Evolutionary conservation across 345 rosid genomes (phyloP).

Genomic region (Populus pruinosa): DNA sequence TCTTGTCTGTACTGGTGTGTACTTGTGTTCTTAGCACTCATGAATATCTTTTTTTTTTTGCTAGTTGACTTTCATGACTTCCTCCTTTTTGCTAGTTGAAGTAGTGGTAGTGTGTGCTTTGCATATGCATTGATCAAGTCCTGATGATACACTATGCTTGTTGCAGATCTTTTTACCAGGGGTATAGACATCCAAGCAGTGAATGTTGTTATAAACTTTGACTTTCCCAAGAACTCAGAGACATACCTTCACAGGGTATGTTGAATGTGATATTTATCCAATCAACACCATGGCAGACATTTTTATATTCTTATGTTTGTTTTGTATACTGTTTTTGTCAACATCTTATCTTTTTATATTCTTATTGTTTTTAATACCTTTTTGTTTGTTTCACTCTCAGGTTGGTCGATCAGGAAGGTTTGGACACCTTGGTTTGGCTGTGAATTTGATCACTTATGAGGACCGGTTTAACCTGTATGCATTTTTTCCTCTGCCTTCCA

Average conservation of each 20-base stretch:
- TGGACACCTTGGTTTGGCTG: slow-evolving; percentile 99
- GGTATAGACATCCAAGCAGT: slow-evolving; percentile 99
- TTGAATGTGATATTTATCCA: background rate
- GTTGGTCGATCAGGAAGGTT: slow-evolving; percentile 99
- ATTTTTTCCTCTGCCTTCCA: background rate
- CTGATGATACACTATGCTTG: background rate
- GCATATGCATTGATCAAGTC: background rate
- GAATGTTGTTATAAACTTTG: slow-evolving; percentile 96
- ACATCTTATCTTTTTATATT: background rate
- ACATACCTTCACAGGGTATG: slow-evolving; percentile 99
- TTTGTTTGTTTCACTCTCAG: slow-evolving; percentile 31
- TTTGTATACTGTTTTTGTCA: background rate
- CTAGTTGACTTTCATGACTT: background rate
- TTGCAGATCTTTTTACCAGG: slow-evolving; percentile 92
- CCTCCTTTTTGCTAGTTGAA: background rate
- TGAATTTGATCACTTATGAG: slow-evolving; percentile 96
- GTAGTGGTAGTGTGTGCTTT: background rate
- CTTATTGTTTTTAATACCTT: background rate
- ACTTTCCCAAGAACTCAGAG: slow-evolving; percentile 94
- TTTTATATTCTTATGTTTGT: background rate
- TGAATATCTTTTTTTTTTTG: background rate
- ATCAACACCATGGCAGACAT: background rate
- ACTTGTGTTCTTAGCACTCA: background rate
- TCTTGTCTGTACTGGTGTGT: slow-evolving; percentile 97
- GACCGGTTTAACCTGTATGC: slow-evolving; percentile 96